Conservation (phyloP, 768 basidiomycete species). For the Boletus speciosus region DNA sequence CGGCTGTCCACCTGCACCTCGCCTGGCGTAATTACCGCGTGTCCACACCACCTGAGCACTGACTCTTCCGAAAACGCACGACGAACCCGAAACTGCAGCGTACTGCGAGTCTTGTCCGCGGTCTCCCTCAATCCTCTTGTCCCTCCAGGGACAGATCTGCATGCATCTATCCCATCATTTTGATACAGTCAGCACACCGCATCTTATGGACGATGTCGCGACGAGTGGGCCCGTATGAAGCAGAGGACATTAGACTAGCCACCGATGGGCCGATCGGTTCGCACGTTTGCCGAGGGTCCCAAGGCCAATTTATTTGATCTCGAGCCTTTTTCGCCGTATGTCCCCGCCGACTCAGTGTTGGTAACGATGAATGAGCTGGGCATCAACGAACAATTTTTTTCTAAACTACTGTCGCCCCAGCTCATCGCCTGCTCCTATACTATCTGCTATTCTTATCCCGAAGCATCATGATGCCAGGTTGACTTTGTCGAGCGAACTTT, state of each 20-base stretch:
- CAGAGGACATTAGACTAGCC: neutral
- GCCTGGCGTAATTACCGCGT: slow-evolving; percentile 13
- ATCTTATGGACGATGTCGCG: neutral
- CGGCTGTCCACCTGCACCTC: neutral
- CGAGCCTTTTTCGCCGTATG: slow-evolving; percentile 28
- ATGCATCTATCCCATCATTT: neutral
- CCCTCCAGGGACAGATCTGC: neutral
- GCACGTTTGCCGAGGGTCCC: neutral
- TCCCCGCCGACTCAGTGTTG: neutral
- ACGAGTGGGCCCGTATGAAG: neutral
- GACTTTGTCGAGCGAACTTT: neutral
- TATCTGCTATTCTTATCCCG: neutral
- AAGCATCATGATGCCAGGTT: neutral
- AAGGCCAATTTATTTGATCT: neutral
- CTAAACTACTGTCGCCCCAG: neutral
- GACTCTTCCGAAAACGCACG: neutral
- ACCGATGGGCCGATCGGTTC: slow-evolving; percentile 23
- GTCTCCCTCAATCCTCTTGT: neutral
- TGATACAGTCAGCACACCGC: neutral
- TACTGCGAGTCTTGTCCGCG: neutral
- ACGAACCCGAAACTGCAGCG: neutral
- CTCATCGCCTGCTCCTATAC: neutral
- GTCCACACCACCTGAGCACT: neutral
- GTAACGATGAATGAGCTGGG: neutral
- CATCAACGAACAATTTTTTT: neutral